Evolutionary conservation across 805 yeast species (phyloP).

Genomic region (Ogataea trehaloabstinens): DNA sequence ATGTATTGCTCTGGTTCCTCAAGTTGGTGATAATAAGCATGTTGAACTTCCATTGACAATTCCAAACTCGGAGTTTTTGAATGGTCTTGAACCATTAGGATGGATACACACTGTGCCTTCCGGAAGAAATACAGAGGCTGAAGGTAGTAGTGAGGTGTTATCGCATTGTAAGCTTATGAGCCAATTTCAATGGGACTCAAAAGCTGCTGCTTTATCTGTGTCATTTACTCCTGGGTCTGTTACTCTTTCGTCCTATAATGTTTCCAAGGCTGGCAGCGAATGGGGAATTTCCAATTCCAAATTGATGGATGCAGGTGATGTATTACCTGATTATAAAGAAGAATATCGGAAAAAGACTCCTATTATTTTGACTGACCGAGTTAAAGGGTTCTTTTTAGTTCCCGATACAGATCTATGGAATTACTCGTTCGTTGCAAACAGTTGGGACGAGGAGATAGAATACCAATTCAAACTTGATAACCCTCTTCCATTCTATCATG

Average conservation of each 20-base stretch:
- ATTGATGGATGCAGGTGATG: slow-evolving; percentile 52
- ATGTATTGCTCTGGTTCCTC: slow-evolving; percentile 80
- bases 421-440: slow-evolving; percentile 81
- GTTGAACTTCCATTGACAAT: slow-evolving; percentile 57
- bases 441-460: slow-evolving; percentile 63
- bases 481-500: slow-evolving; percentile 83
- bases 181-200: slow-evolving; percentile 38
- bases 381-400: slow-evolving; percentile 79
- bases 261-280: slow-evolving; percentile 61
- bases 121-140: slow-evolving; percentile 47
- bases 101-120: slow-evolving; percentile 90
- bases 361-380: slow-evolving; percentile 66
- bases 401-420: slow-evolving; percentile 91
- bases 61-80: slow-evolving; percentile 41
- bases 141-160: slow-evolving; percentile 71
- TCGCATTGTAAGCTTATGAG: slow-evolving; percentile 47
- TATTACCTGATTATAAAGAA: slow-evolving; percentile 67
- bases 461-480: slow-evolving; percentile 69
- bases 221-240: slow-evolving; percentile 83
- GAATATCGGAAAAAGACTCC: slow-evolving; percentile 63
- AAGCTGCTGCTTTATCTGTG: slow-evolving; percentile 59
- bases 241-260: slow-evolving; percentile 62
- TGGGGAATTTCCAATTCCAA: slow-evolving; percentile 78
- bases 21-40: slow-evolving; percentile 67
- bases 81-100: slow-evolving; percentile 77